phyloP scores from a whole-genome alignment of 441 rosid genomes.

The Croton laevigatus region DNA sequence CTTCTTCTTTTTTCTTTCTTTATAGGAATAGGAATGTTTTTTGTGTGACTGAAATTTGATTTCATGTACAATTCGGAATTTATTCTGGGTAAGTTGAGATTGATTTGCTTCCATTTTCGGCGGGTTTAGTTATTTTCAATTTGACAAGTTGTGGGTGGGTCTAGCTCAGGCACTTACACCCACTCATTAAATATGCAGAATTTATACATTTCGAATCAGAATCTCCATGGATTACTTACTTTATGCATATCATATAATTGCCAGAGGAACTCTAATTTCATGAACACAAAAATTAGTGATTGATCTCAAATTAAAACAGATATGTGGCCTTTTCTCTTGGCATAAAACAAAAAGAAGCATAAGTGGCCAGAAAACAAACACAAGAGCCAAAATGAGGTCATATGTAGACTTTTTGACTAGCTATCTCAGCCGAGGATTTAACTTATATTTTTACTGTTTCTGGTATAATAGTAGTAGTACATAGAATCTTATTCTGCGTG shows the following conservation, averaged over 20 bases:
- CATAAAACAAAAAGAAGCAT: too few relatives aligned
- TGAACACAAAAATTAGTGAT: too few relatives aligned
- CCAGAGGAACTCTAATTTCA: too few relatives aligned
- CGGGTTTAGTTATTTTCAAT: background rate
- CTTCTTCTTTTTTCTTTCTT: background rate
- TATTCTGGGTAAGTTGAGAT: background rate
- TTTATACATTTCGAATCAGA: too few relatives aligned
- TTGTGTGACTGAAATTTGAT: slow-evolving; percentile 5
- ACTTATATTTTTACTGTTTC: background rate
- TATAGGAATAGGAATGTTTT: background rate
- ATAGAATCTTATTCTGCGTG: background rate
- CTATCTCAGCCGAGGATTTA: background rate
- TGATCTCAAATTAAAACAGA: too few relatives aligned
- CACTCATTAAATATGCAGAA: too few relatives aligned
- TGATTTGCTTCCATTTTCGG: background rate
- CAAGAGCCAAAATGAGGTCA: background rate
- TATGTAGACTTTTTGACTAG: background rate
- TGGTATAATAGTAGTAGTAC: background rate
- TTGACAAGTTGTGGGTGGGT: background rate
- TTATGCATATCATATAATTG: too few relatives aligned
- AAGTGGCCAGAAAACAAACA: too few relatives aligned
- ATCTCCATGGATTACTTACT: too few relatives aligned
- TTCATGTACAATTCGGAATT: slow-evolving; percentile 4
- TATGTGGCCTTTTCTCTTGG: too few relatives aligned
- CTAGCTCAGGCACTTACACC: background rate